Percentiles rank a stretch among this genome's conserved stretches.
phyloP scores from a whole-genome alignment of 768 basidiomycete genomes.

The Tephrocybe sp. region DNA sequence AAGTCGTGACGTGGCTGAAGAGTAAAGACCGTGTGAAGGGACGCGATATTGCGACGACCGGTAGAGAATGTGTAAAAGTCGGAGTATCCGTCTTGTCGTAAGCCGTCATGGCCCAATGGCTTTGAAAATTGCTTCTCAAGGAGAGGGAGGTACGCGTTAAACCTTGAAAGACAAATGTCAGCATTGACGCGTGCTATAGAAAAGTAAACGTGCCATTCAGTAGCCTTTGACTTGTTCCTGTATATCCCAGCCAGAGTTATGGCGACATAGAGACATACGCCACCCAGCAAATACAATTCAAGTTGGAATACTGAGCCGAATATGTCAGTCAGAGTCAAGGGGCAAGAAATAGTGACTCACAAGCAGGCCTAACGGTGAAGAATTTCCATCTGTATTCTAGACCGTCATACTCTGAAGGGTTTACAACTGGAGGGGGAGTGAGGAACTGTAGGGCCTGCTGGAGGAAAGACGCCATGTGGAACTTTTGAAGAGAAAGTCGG shows the following conservation, averaged over 20 bases:
- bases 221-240: constrained; percentile 57
- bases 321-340: constrained; percentile 1
- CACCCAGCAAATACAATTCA: constrained; percentile 57
- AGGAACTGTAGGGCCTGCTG: constrained; percentile 35
- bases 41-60: constrained; percentile 72
- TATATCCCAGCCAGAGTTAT: constrained; percentile 59
- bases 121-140: constrained; percentile 74
- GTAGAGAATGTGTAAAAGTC: constrained; percentile 89
- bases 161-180: constrained; percentile 38
- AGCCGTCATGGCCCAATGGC: constrained; percentile 48
- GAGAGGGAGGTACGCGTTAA: constrained; percentile 54
- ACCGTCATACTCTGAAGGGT: constrained; percentile 66
- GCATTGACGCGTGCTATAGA: constrained; percentile 10
- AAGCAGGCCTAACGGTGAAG: constrained; percentile 78
- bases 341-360: constrained; percentile 35
- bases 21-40: constrained; percentile 76
- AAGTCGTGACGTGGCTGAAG: constrained; percentile 85
- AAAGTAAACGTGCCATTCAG: constrained; percentile 55
- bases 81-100: constrained; percentile 66
- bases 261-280: constrained; percentile 52
- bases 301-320: constrained; percentile 52
- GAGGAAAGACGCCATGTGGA: constrained; percentile 26
- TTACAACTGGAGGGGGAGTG: constrained; percentile 56
- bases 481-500: not conserved
- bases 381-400: constrained; percentile 70